A percentile compares a stretch with the other conserved stretches of the same genome.
phyloP scores from a whole-genome alignment of 352 stramenopile genomes.

The Phytophthora sojae region DNA sequence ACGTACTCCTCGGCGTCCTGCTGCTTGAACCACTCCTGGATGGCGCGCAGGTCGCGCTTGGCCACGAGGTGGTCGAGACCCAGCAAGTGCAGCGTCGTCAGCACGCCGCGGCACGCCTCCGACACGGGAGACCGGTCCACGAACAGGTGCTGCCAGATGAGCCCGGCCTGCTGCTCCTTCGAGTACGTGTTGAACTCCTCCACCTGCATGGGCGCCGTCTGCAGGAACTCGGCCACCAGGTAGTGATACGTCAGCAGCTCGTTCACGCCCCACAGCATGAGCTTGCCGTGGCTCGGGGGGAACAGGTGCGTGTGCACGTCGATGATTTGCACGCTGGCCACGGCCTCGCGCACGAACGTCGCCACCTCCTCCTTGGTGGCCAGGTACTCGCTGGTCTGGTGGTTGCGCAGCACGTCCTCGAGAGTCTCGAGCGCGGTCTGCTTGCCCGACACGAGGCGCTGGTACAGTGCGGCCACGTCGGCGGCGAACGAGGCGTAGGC shows the following conservation, averaged over 20 bases:
- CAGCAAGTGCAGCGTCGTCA: conserved; percentile 88
- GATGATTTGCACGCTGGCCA: conserved; percentile 48
- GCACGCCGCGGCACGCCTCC: conserved; percentile 91
- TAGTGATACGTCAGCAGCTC: conserved; percentile 97
- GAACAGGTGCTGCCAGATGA: conserved; percentile 94
- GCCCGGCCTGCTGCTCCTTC: conserved; percentile 81
- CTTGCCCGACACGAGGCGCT: conserved; percentile 49
- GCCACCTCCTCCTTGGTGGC: conserved; percentile 38
- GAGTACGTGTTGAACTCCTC: conserved; percentile 84
- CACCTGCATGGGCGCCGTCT: conserved; percentile 80
- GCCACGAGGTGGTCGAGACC: conserved; percentile 73
- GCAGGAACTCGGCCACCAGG: conserved; percentile 94
- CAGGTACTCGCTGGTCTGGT: conserved; percentile 51
- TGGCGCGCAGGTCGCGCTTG: conserved; percentile 77
- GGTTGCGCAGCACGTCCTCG: conserved; percentile 44
- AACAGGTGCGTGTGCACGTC: conserved; percentile 94
- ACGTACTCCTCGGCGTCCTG: conserved; percentile 80
- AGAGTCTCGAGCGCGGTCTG: conserved; percentile 47
- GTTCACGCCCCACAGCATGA: conserved; percentile 95
- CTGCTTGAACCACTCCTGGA: conserved; percentile 86
- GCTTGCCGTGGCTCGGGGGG: conserved; percentile 87
- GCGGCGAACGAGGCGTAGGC: conserved; percentile 48
- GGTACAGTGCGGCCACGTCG: conserved; percentile 59
- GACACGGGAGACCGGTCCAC: conserved; percentile 88
- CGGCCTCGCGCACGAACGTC: conserved; percentile 47